Evolutionary conservation across 2,329 filamentous ascomycete species (phyloP).

Genomic region (Aureobasidium lini): DNA sequence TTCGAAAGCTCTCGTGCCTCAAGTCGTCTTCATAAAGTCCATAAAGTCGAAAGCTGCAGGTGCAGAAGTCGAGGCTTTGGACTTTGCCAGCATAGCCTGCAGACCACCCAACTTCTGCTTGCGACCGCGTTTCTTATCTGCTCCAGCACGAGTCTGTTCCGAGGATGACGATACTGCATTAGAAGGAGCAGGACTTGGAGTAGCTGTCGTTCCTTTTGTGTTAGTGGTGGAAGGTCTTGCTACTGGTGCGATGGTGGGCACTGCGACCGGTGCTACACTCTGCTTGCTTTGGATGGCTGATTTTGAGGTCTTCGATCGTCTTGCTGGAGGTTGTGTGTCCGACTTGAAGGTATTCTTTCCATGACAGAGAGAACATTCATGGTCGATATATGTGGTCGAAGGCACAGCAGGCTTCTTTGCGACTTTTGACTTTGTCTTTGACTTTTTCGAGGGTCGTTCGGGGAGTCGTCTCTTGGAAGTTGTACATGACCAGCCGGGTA

Average conservation of each 20-base stretch:
- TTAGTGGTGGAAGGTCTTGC: neutral
- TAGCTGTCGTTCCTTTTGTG: neutral
- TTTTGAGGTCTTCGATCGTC: neutral
- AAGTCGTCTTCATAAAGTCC: slow-evolving; percentile 44
- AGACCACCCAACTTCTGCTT: slow-evolving; percentile 47
- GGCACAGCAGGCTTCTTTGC: neutral
- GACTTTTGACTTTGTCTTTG: slow-evolving; percentile 1
- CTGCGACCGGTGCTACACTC: neutral
- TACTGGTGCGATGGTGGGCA: neutral
- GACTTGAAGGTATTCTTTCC: neutral
- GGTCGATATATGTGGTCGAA: neutral
- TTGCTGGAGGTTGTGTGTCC: neutral
- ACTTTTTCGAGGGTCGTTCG: neutral
- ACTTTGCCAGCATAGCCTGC: slow-evolving; percentile 46
- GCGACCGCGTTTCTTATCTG: slow-evolving; percentile 46
- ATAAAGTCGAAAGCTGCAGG: slow-evolving; percentile 39
- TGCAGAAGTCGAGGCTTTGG: slow-evolving; percentile 31
- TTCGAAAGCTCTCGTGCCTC: neutral
- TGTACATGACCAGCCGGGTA: slow-evolving; percentile 30
- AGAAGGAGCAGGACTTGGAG: neutral
- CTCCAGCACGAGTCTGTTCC: neutral
- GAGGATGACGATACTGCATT: neutral
- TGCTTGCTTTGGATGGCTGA: neutral
- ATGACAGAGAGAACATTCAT: slow-evolving; percentile 4
- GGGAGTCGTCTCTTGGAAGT: slow-evolving; percentile 9